Evolutionary conservation across 306 rosid species (phyloP), one percentile per base, ranked within the genome.

Genomic region (Cucurbita ficifolia): DNA sequence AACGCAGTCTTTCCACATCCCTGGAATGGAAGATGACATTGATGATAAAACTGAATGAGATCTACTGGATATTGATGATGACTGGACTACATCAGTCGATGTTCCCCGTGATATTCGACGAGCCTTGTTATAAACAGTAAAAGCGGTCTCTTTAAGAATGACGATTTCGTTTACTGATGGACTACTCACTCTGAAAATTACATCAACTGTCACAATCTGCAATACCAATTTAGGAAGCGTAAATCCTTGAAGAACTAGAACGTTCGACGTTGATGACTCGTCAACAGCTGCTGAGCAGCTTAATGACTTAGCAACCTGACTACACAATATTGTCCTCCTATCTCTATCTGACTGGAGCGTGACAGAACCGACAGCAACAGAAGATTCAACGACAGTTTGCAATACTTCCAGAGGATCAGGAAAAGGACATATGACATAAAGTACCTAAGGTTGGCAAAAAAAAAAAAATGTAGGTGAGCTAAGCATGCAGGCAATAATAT

Each of bases 381-480:
- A 86, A 69, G 98, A 85, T 80, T 94, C 97, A 80, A 89, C 75
- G 36, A 94, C 88, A 57, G 98, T 94, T 87, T 86, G 94, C 72
- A 94, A 86, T 83, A 94, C 83, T 76, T 96, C 96, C 81, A 87
- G 81, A 45, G 98, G 96, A 80, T 94, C 98, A 12, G 98, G 98
- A 81, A 94, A 90, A 55, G 98, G 98, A 86, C 98, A 94, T 43
- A 94, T 91, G 74, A 94, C 98, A 85, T 94, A 94, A 70, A 94
- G 82, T 74, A 94, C 98, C 98, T 94, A 88, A 56, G 80, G 74
- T 49, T 24, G 45, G 73, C 46, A 72, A 82, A 56, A 45, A 49
- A 18, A 39, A 72, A 82, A 56, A 45, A 45, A 18, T 13, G 21
- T 14, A 24, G 73, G 56, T 68, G 56, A 68, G 53, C 42, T 24